Evolutionary conservation across 495 filamentous ascomycete genomes (phyloP).

Genomic region (Xylaria telfairii): DNA sequence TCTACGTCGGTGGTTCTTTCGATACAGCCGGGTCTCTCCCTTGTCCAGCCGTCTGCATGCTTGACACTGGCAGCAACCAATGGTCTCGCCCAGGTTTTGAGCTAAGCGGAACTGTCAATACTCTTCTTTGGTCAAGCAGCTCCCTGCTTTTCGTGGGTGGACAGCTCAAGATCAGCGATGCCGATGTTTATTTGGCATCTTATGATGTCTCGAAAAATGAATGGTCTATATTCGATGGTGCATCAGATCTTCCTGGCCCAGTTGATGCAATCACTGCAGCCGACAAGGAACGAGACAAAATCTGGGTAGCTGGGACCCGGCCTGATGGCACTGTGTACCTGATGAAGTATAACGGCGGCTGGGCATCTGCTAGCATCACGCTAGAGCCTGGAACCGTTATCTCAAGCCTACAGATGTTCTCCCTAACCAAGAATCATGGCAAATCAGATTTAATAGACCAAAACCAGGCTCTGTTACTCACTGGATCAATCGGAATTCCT

Average conservation of each 20-base stretch:
- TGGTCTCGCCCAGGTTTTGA: constrained; percentile 80
- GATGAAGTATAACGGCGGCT: constrained; percentile 72
- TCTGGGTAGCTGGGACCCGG: constrained; percentile 79
- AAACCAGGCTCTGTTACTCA: constrained; percentile 76
- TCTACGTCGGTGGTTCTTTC: constrained; percentile 89
- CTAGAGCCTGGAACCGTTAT: constrained; percentile 71
- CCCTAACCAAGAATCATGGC: constrained; percentile 69
- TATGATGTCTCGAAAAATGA: constrained; percentile 67
- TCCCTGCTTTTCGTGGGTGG: constrained; percentile 77
- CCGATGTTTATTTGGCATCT: constrained; percentile 68
- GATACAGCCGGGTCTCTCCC: constrained; percentile 78
- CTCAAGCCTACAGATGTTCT: constrained; percentile 80
- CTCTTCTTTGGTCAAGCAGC: constrained; percentile 75
- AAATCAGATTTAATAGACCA: constrained; percentile 65
- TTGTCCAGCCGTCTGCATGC: constrained; percentile 83
- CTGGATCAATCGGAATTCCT: constrained; percentile 77
- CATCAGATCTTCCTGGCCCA: constrained; percentile 73
- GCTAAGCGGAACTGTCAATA: constrained; percentile 69
- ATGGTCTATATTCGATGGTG: constrained; percentile 72
- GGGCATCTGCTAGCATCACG: constrained; percentile 60
- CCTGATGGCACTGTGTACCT: constrained; percentile 75
- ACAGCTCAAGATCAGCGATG: constrained; percentile 68
- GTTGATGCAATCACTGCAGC: constrained; percentile 79
- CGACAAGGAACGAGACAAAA: constrained; percentile 64
- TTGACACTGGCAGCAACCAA: constrained; percentile 66